Conservation (phyloP, 164 flowering plant genomes). For the Paratinospora sagittata region DNA sequence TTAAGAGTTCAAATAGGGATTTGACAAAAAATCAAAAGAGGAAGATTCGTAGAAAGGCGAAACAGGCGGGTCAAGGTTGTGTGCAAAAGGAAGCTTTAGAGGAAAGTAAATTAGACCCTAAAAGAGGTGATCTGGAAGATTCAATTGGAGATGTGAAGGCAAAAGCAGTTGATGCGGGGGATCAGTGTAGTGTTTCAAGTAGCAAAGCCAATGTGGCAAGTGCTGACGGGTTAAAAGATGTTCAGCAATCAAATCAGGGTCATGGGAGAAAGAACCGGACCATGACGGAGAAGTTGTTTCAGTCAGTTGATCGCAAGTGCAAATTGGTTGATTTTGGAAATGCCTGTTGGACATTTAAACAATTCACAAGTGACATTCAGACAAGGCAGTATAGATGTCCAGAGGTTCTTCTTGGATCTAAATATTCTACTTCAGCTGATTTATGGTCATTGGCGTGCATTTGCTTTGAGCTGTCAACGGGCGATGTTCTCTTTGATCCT, state of each 20-base stretch:
- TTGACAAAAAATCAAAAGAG: constrained; percentile 70
- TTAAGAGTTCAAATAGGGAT: constrained; percentile 48
- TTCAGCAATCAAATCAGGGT: constrained; percentile 23
- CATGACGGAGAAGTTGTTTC: constrained; percentile 56
- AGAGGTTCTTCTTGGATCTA: constrained; percentile 83
- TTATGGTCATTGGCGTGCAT: constrained; percentile 95
- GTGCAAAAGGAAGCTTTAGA: constrained; percentile 39
- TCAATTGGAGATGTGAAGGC: constrained; percentile 18
- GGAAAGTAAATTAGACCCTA: constrained; percentile 37
- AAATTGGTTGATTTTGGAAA: constrained; percentile 94
- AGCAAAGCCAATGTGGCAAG: constrained; percentile 15
- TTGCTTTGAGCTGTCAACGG: constrained; percentile 91
- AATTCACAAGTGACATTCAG: constrained; percentile 83
- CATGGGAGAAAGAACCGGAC: constrained; percentile 55
- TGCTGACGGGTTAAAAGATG: constrained; percentile 27
- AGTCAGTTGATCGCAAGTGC: constrained; percentile 57
- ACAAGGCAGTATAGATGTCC: constrained; percentile 69
- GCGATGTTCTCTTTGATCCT: constrained; percentile 93
- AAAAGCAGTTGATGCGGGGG: constrained; percentile 23
- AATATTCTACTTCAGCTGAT: constrained; percentile 85
- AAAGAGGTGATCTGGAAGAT: constrained; percentile 25
- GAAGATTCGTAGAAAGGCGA: constrained; percentile 69
- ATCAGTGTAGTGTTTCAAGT: constrained; percentile 24
- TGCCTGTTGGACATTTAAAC: constrained; percentile 92
- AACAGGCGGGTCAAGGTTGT: constrained; percentile 60